A percentile compares a stretch with the other conserved stretches of the same genome.
Evolutionary conservation across 2,329 filamentous ascomycete genomes (phyloP).

Genomic region (Aspergillus proliferans): DNA sequence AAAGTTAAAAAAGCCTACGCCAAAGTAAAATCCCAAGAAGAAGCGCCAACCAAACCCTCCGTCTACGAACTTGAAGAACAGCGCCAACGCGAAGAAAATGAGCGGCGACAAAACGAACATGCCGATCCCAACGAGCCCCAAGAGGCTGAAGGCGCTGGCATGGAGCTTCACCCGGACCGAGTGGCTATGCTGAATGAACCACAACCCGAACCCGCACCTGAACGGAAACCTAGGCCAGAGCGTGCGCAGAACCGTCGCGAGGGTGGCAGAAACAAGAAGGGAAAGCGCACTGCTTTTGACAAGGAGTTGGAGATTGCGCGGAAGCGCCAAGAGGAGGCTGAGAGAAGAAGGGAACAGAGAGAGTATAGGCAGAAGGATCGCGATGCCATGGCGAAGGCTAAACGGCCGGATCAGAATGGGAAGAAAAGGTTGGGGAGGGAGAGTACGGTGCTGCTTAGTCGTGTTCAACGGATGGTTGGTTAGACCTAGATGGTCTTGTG

Average conservation of each 20-base stretch:
- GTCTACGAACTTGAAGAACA: slow-evolving; percentile 27
- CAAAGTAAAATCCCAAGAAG: slow-evolving; percentile 67
- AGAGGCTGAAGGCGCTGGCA: slow-evolving; percentile 28
- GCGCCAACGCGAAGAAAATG: not conserved
- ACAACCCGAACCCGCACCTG: slow-evolving; percentile 16
- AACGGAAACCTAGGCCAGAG: slow-evolving; percentile 13
- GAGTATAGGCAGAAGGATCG: slow-evolving; percentile 68
- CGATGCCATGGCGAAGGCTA: slow-evolving; percentile 57
- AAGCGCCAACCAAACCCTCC: slow-evolving; percentile 23
- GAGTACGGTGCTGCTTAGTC: slow-evolving; percentile 69
- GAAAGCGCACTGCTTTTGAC: slow-evolving; percentile 50
- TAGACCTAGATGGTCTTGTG: slow-evolving; percentile 16
- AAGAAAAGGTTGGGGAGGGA: slow-evolving; percentile 76
- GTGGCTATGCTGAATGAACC: slow-evolving; percentile 52
- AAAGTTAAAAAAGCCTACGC: slow-evolving; percentile 90
- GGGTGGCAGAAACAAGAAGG: slow-evolving; percentile 27
- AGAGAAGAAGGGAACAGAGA: slow-evolving; percentile 59
- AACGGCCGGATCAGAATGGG: slow-evolving; percentile 58
- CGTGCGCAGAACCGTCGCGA: slow-evolving; percentile 16
- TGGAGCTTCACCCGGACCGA: slow-evolving; percentile 57
- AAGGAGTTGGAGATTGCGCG: slow-evolving; percentile 65
- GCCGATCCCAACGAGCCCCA: slow-evolving; percentile 15
- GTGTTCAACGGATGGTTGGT: slow-evolving; percentile 66
- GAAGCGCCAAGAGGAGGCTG: slow-evolving; percentile 51
- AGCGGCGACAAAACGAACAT: slow-evolving; percentile 3